Conservation (phyloP, 140 eudicot genomes). For the Artemisia princeps region DNA sequence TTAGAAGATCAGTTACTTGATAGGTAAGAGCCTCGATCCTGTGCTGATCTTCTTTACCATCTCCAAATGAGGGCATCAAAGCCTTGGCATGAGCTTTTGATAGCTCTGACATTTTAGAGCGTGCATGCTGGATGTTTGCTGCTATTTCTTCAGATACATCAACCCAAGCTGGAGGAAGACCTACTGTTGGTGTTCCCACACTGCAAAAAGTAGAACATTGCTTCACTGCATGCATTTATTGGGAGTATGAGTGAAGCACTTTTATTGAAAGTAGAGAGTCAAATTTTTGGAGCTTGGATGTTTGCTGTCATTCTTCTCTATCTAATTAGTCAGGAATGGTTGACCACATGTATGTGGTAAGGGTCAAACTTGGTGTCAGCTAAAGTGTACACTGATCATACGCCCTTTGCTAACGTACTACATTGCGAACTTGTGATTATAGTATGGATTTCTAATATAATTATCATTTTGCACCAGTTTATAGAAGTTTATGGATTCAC, state of each 20-base stretch:
- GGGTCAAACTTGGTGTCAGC: too few relatives aligned
- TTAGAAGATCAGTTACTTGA: slow-evolving; percentile 72
- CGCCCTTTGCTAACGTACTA: too few relatives aligned
- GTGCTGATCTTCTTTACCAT: slow-evolving; percentile 82
- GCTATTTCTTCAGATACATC: slow-evolving; percentile 83
- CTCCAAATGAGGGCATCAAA: slow-evolving; percentile 87
- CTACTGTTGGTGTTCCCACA: slow-evolving; percentile 61
- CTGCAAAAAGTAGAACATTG: slow-evolving; percentile 29
- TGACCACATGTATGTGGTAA: too few relatives aligned
- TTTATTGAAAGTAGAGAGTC: too few relatives aligned
- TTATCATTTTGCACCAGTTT: too few relatives aligned
- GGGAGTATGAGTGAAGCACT: not conserved
- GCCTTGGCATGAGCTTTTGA: slow-evolving; percentile 94
- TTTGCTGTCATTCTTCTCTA: too few relatives aligned
- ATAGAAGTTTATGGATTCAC: too few relatives aligned
- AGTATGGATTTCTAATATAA: too few relatives aligned
- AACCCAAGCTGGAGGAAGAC: slow-evolving; percentile 97
- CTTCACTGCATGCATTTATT: not conserved
- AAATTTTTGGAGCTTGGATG: too few relatives aligned
- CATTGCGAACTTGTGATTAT: too few relatives aligned
- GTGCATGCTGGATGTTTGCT: slow-evolving; percentile 57
- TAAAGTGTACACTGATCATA: too few relatives aligned
- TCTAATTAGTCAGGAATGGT: too few relatives aligned
- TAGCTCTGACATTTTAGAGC: slow-evolving; percentile 62
- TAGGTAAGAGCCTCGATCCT: slow-evolving; percentile 72